Evolutionary conservation across 306 rosid genomes (phyloP), one percentile per base, ranked within the genome.

Genomic region (Senna siamea): DNA sequence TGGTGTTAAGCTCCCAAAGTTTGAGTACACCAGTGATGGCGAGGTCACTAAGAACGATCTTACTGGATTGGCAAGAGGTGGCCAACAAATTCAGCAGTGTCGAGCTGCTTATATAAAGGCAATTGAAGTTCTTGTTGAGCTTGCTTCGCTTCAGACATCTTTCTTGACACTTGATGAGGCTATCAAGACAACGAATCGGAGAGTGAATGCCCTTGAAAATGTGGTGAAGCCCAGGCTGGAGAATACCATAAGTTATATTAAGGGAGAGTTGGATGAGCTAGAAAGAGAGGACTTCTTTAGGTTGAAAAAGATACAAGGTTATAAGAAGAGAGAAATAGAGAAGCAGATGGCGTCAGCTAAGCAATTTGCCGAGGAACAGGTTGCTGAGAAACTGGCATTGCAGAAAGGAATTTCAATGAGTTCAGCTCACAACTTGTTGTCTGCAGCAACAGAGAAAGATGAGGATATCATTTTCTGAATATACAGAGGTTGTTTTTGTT

Each of bases 281-380:
- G 98, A 94, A 66, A 94, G 98, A 60, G 97, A 94, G 78, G 97
- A 88, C 74, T 94, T 94, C 92, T 93, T 93, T 74, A 88, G 97
- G 89, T 75, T 94, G 72, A 94, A 94, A 88, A 94, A 93, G 89
- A 88, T 93, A 44, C 98, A 91, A 78, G 97, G 96, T 2, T 93
- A 75, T 35, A 93, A 90, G 89, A 93, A 74, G 78, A 85, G 96
- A 78, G 98, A 88, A 79, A 79, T 93, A 15, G 91, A 93, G 87
- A 93, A 12, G 78, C 93, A 87, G 85, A 78, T 46, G 80, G 79
- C 56, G 62, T 12, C 75, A n/a, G 84, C 91, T 50, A 85, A 55
- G 85, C 19, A 62, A 10, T 84, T 57, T 52, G 80, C 96, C 0
- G 87, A 84, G 58, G 96, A 87, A 1, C 92, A 93, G 70, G 52